Conservation (phyloP, 2,329 filamentous ascomycete species). For the Hymenoscyphus salicellus region DNA sequence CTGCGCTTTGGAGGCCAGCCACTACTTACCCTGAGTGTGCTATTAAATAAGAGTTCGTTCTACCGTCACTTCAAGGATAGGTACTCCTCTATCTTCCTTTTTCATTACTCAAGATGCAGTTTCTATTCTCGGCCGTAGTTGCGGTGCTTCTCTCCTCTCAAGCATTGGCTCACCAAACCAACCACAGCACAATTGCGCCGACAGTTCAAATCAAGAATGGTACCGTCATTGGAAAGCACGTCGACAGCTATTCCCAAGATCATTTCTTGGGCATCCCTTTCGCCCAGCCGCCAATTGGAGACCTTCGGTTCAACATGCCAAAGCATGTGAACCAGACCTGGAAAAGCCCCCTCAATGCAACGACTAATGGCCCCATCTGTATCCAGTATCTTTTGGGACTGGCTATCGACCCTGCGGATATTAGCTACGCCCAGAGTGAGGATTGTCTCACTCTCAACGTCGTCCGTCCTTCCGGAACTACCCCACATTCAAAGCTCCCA, state of each 20-base stretch:
- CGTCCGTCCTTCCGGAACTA: conserved; percentile 36
- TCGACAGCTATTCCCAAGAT: not conserved
- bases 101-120: no score
- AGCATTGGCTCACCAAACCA: no score
- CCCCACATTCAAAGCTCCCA: conserved; percentile 36
- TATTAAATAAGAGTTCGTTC: no score
- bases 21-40: no score
- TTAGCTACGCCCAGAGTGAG: conserved; percentile 26
- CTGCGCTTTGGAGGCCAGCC: no score
- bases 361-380: conserved; percentile 15
- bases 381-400: conserved; percentile 5
- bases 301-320: conserved; percentile 39
- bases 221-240: not conserved
- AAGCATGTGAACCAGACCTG: conserved; percentile 13
- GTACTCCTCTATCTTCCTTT: no score
- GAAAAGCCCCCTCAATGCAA: conserved; percentile 3
- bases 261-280: conserved; percentile 39
- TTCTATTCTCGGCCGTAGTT: no score
- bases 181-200: not conserved
- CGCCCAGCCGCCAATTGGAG: conserved; percentile 38
- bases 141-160: no score
- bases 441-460: conserved; percentile 42
- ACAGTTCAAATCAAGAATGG: not conserved
- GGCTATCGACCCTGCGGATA: no score
- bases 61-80: no score